Evolutionary conservation across 257 asterid genomes (phyloP), one percentile per base, ranked within the genome.

Genomic region (Solanum dulcamara): DNA sequence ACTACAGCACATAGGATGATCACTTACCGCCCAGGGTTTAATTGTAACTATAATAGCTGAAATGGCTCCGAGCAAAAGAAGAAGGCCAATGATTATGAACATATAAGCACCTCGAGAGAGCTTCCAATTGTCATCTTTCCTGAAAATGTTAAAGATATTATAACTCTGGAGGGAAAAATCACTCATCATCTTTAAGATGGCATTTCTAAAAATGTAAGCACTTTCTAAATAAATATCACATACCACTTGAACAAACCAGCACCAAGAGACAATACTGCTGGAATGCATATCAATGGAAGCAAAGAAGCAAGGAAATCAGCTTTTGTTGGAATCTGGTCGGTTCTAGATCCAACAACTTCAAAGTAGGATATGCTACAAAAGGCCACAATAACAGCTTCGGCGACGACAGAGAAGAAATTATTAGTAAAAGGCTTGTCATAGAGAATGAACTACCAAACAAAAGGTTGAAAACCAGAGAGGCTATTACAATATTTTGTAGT

Each of bases 81-180:
- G 93, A 83, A 97, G 96, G 70, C 99, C 99, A 85, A 93, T 88
- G 71, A 83, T 85, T 81, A 94, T 93, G 89, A 95, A 95, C 72
- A 94, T 85, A 85, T 93, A 94, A 84, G 98, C 97, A 86, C 99
- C 99, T 85, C 90, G 93, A 60, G 92, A 92, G 86, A 97, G 94
- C 89, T 92, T 95, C 99, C 99, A 97, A 90, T 93, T 90, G 87
- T 97, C 99, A 89, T 97, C 99, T 92, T 93, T 97, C 99, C 99
- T 97, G 95, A 87, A 89, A 35, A 89, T 60, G 87, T 85, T 85
- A 68, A 85, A 84, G 32, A 35, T 33, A 85, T n/a, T 70, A 81
- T 64, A 24, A 67, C 38, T 85, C 79, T 38, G 10, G 70, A n/a
- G 18, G 20, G 46, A 40, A 35, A 48, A 35, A 68, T 55, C 67